Conservation (phyloP, 805 yeast species). For the Starmerella davenportii region DNA sequence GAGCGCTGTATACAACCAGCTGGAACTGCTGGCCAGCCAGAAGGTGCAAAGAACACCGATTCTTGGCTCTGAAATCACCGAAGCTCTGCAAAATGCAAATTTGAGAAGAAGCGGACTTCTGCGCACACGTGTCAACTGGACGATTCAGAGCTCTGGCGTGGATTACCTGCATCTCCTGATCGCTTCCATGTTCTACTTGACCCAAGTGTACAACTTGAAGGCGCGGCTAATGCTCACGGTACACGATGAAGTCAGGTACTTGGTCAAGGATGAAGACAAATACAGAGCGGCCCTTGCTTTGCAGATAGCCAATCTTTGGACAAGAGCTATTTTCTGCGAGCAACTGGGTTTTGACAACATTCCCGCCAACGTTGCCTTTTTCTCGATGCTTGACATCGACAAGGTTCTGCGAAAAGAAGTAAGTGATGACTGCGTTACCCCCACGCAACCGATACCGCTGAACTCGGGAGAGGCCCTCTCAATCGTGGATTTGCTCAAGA, state of each 20-base stretch:
- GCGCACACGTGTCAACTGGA: constrained; percentile 92
- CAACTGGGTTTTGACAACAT: constrained; percentile 75
- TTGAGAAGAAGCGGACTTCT: constrained; percentile 40
- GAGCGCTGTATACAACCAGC: constrained; percentile 71
- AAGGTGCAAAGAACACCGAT: constrained; percentile 76
- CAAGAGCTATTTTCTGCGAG: constrained; percentile 86
- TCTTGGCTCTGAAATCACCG: constrained; percentile 81
- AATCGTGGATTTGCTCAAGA: constrained; percentile 33
- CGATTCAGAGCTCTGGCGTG: constrained; percentile 94
- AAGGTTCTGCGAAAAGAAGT: constrained; percentile 80
- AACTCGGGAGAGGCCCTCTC: constrained; percentile 64
- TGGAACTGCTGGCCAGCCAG: constrained; percentile 73
- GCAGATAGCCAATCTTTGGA: constrained; percentile 87
- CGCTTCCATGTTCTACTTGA: constrained; percentile 72
- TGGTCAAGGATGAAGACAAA: constrained; percentile 55
- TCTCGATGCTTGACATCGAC: constrained; percentile 85
- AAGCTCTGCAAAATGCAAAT: constrained; percentile 52
- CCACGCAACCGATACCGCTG: constrained; percentile 56
- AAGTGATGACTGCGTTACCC: constrained; percentile 77
- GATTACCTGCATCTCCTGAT: constrained; percentile 78
- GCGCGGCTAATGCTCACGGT: constrained; percentile 76
- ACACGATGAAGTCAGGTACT: constrained; percentile 82
- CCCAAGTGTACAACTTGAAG: constrained; percentile 41
- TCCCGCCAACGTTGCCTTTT: constrained; percentile 91
- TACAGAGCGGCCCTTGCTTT: constrained; percentile 64